Conservation (phyloP, 495 filamentous ascomycete species). For the Letharia lupina region DNA sequence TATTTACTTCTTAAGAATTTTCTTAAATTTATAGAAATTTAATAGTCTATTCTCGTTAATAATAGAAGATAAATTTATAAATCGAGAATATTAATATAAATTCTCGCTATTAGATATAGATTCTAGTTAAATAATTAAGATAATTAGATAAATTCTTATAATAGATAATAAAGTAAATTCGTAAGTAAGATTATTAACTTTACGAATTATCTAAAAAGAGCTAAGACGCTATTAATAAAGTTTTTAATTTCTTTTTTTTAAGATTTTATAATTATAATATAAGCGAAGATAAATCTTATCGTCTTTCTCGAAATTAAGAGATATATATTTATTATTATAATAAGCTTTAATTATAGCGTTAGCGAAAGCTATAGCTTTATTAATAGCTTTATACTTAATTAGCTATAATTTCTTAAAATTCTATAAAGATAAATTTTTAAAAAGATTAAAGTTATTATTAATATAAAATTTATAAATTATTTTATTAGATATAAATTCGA, state of each 20-base stretch:
- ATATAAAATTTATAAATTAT: no score
- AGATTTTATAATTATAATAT: no score
- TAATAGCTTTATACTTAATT: neutral
- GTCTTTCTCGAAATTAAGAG: no score
- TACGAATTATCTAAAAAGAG: neutral
- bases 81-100: no score
- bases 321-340: neutral
- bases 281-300: no score
- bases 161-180: neutral
- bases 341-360: neutral
- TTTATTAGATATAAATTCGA: no score
- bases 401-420: neutral
- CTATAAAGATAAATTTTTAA: neutral
- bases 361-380: neutral
- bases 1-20: neutral
- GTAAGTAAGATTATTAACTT: neutral
- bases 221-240: neutral
- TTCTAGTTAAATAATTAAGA: no score
- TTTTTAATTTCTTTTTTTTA: no score
- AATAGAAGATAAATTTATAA: neutral
- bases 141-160: no score
- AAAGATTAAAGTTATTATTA: neutral
- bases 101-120: no score
- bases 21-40: neutral
- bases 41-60: neutral